phyloP scores from a whole-genome alignment of 371 early-diverging fungal genomes.

The Capniomyces stellatus region DNA sequence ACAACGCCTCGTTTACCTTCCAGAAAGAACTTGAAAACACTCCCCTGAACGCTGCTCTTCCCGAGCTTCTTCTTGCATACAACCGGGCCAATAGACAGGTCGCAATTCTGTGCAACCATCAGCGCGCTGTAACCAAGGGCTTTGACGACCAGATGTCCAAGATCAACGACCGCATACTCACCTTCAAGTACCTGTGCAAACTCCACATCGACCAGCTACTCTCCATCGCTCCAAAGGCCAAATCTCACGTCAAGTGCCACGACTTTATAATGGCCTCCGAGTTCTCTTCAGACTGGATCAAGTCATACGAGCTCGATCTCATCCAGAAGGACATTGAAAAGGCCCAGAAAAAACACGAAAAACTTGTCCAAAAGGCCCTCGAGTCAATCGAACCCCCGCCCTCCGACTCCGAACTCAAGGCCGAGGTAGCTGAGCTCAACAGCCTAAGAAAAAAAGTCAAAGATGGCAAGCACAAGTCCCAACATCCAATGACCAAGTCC shows the following conservation, averaged over 20 bases:
- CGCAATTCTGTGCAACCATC: slow-evolving; percentile 95
- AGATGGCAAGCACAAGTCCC: slow-evolving; percentile 7
- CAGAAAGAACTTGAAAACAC: slow-evolving; percentile 70
- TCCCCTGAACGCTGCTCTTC: slow-evolving; percentile 39
- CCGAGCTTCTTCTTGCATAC: slow-evolving; percentile 80
- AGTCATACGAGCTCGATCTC: slow-evolving; percentile 30
- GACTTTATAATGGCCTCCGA: slow-evolving; percentile 50
- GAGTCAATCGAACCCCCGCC: slow-evolving; percentile 13
- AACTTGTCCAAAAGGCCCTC: slow-evolving; percentile 44
- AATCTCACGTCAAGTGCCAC: slow-evolving; percentile 39
- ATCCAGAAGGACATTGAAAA: slow-evolving; percentile 41
- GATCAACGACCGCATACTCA: slow-evolving; percentile 64
- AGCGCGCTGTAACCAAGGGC: slow-evolving; percentile 65
- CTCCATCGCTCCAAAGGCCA: slow-evolving; percentile 52
- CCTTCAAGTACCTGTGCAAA: slow-evolving; percentile 64
- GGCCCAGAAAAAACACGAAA: slow-evolving; percentile 38
- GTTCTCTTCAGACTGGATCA: slow-evolving; percentile 65
- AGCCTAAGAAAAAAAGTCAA: slow-evolving; percentile 13
- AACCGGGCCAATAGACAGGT: slow-evolving; percentile 93
- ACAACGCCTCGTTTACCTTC: slow-evolving; percentile 88
- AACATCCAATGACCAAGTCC: slow-evolving; percentile 13
- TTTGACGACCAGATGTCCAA: slow-evolving; percentile 61
- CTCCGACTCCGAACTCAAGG: slow-evolving; percentile 32
- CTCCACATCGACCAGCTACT: slow-evolving; percentile 44
- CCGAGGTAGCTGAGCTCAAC: slow-evolving; percentile 28